Evolutionary conservation across 768 basidiomycete genomes (phyloP).

Genomic region (Suillus paluster): DNA sequence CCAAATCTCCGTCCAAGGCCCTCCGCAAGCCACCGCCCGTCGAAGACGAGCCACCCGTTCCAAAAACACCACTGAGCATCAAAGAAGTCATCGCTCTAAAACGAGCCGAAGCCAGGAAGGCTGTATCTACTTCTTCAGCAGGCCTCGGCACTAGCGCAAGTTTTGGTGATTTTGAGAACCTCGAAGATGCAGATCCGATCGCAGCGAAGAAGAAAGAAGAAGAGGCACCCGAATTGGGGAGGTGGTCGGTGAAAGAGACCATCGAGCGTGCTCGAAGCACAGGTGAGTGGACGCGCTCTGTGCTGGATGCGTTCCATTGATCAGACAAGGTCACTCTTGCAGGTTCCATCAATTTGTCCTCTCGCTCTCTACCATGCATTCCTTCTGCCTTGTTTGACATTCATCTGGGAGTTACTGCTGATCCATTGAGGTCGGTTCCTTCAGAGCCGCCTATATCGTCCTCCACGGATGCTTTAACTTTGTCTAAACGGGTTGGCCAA

Average conservation of each 20-base stretch:
- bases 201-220: constrained; percentile 44
- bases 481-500: no score
- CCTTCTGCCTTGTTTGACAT: no score
- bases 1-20: constrained; percentile 38
- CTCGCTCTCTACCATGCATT: constrained; percentile 74
- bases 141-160: constrained; percentile 18
- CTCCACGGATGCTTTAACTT: constrained; percentile 37
- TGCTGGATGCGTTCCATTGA: constrained; percentile 47
- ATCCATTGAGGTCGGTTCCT: constrained; percentile 65
- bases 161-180: constrained; percentile 41
- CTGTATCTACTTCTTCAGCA: constrained; percentile 28
- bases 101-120: constrained; percentile 78
- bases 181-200: constrained; percentile 49
- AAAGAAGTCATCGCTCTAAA: constrained; percentile 81
- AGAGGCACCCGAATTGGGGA: constrained; percentile 55
- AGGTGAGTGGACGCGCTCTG: constrained; percentile 53
- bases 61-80: constrained; percentile 51
- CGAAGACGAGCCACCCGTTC: constrained; percentile 30
- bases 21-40: constrained; percentile 24
- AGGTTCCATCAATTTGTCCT: constrained; percentile 79
- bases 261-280: constrained; percentile 80
- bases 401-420: constrained; percentile 76
- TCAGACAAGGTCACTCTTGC: constrained; percentile 45
- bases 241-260: constrained; percentile 70
- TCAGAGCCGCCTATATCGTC: constrained; percentile 58